These are phyloP conservation scores for Fusarium coicis DNA, from an alignment of 2,329 filamentous ascomycete genomes.

Conservation along the genomic window DNA sequence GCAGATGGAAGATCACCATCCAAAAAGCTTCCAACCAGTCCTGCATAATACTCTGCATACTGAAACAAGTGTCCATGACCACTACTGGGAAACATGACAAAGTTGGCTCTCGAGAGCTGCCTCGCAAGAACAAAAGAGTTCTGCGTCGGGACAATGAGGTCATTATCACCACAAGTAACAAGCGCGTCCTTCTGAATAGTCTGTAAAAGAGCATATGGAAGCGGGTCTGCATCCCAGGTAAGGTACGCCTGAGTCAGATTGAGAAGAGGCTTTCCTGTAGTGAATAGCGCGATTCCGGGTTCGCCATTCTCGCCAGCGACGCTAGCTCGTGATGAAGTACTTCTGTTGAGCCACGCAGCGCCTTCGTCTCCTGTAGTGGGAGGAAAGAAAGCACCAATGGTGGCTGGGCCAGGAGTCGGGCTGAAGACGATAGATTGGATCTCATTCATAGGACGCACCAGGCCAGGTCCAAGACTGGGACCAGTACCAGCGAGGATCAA, in stretches of 20 bases:
- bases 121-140: not conserved
- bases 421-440: not conserved
- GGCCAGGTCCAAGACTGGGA: not conserved
- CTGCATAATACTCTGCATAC: not conserved
- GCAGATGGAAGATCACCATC: fast-evolving
- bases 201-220: not conserved
- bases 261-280: not conserved
- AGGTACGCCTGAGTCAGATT: not conserved
- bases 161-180: not conserved
- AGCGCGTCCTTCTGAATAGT: not conserved
- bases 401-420: not conserved
- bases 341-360: not conserved
- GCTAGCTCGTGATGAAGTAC: not conserved
- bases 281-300: not conserved
- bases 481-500: not conserved
- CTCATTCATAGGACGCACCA: not conserved
- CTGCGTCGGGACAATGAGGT: not conserved
- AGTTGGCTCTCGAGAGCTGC: not conserved
- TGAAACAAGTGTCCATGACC: not conserved
- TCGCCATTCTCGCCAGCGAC: not conserved
- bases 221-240: not conserved
- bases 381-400: not conserved
- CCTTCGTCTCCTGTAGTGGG: not conserved
- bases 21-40: fast-evolving
- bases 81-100: not conserved